Evolutionary conservation across 495 filamentous ascomycete species (phyloP), one percentile per base, ranked within the genome.

Genomic region (Tuber borchii): DNA sequence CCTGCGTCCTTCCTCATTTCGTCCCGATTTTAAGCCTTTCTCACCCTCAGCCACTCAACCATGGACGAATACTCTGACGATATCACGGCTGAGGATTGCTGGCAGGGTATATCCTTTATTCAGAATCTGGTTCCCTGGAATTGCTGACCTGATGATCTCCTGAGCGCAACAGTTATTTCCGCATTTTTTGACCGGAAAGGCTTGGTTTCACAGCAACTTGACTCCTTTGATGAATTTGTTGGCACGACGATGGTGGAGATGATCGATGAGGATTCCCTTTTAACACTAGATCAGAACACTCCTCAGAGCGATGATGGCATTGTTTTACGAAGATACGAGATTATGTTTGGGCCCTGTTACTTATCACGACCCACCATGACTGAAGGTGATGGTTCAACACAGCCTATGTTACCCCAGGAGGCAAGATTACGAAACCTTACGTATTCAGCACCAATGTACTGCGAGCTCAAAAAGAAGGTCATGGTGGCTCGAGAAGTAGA

Each of bases 161-260:
- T 71, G 42, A 70, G 39, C 39, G 39, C 39, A 74, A 40, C 40
- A 82, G 96, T 98, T 81, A 97, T 99, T 83, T 92, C 91, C 42
- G 91, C 96, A 1, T 98, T 97, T 86, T 98, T 99, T 85, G 93
- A 97, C 76, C 86, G 87, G 69, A 97, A 97, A 85, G 95, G 96
- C 80, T 88, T 99, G 34, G 96, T 98, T 17, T 97, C 96, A 5
- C 96, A 98, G 83, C 95, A 99, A 86, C 88, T 98, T 75, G 94
- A 98, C 83, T 99, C 95, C 3, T 99, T 97, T 86, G 92, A 99
- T 86, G 94, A 97, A 82, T 99, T 99, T 82, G 91, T 95, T 70
- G 88, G 89, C 46, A 93, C 91, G 5, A 97, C 95, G 0, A 94
- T 98, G 86, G 93, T 97, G 79, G 92, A 97, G 77, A 88, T 98